Evolutionary conservation across 176 grass and related monocot genomes (phyloP), one percentile per base, ranked within the genome.

Genomic region (Thinopyrum elongatum): DNA sequence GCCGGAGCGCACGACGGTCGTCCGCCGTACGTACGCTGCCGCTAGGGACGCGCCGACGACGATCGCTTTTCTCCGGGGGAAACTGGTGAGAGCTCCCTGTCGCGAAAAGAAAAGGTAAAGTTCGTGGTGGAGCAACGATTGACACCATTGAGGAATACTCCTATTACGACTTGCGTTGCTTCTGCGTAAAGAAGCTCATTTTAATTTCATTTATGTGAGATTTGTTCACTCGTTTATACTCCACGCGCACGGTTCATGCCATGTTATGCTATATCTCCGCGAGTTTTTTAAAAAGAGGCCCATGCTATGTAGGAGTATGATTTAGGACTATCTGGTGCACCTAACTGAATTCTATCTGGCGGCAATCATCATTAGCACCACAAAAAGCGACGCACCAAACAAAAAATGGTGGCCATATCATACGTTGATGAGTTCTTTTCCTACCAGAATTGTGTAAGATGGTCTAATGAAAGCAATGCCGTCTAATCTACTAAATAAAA

Each of bases 261-360:
- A 42, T 4, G 3, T 34, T 4, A 53, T 3, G 7, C 2, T 58
- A 58, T 58, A 58, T 2, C 55, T 21, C 19, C 1, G 55, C 19
- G n/a, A 22, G 9, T 58, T 22, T 22, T 58, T 22, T 9, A 2
- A 22, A 9, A 58, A 22, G 6, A 58, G 55, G 55, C 7, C 55
- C 7, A 58, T 58, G 55, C 19, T 46, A 14, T 46, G 44, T 15
- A 15, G 44, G 44, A 46, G 44, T 46, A 22, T 22, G 55, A 3
- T 22, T 22, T 9, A 58, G 19, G 59, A 51, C 38, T 74, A 59
- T 79, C 64, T 68, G 89, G 85, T 84, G 84, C 10, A 83, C 89
- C 74, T 55, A 76, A 83, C 88, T 28, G 65, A 90, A 87, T 66
- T 59, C 25, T 35, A 74, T 90, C 58, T 8, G 34, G 7, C 3